Evolutionary conservation across 1,284 basidiomycete species (phyloP), one percentile per base, ranked within the genome.

Genomic region (Melampsora americana): DNA sequence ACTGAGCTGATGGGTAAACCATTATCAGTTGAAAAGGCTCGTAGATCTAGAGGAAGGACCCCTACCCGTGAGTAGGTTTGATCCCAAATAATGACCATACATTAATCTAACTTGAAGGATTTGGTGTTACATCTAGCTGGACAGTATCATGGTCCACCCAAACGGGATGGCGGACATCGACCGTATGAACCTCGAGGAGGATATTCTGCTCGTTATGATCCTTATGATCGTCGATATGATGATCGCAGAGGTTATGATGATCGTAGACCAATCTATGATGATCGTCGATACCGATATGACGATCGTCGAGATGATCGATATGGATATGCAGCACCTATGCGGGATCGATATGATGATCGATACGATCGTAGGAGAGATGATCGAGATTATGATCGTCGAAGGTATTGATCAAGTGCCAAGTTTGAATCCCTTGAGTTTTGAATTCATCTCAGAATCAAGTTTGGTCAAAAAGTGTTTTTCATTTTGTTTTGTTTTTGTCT

Each of bases 1-100:
- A 90, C 90, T 77, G 92, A 93, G 76, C 84, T 96, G 66, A 89
- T 90, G 85, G 95, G 94, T 78, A 94, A 94, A 84, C 85, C 86
- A 46, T 86, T 95, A 71, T 90, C 86, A 77, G 91, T 98, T 44
- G 91, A 95, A 84, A 95, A 92, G 87, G 93, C 92, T 70, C 66
- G 83, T 80, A 12, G 9, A 30, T 53, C 77, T 12, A 23, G 46
- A 42, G 50, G 66, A 26, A 48, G 69, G 23, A 77, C 74, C 11
- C 66, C 74, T 12, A 78, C 69, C 6, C 70, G 65, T 78, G 16
- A 30, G 60, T 79, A 78, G 53, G 35, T 65, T 62, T 28, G 53
- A 76, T 62, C 16, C 59, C 28, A 59, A 7, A 14, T 59, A 9
- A 18, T 23, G 28, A 20, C 32, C 18, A 23, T 64, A 11, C 23